Conservation (phyloP, 208 protist species). For the Leishmania arabica region DNA sequence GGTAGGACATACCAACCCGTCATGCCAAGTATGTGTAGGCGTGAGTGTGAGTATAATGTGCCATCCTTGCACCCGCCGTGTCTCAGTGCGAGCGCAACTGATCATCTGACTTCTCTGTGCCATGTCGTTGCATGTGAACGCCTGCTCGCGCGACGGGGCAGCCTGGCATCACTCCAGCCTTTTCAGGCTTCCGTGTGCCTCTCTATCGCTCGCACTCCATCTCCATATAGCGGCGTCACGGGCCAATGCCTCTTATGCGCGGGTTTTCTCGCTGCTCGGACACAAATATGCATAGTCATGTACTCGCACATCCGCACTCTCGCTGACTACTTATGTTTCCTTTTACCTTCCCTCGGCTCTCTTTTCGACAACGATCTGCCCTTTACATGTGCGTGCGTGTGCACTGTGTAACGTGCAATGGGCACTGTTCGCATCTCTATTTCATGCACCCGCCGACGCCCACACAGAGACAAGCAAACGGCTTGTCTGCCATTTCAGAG, state of each 20-base stretch:
- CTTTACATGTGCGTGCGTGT: background rate
- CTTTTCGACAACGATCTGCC: background rate
- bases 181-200: background rate
- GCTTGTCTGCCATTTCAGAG: background rate
- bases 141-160: background rate
- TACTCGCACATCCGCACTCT: background rate
- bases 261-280: background rate
- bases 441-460: background rate
- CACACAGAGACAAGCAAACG: background rate
- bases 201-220: background rate
- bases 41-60: background rate
- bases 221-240: background rate
- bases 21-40: too few relatives aligned
- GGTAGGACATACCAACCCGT: too few relatives aligned
- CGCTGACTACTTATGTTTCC: background rate
- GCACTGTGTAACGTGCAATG: background rate
- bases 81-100: background rate
- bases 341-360: background rate
- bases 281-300: background rate
- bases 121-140: background rate
- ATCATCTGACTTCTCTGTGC: background rate
- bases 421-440: background rate
- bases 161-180: background rate
- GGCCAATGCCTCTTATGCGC: background rate
- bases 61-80: background rate